Evolutionary conservation across 1,284 basidiomycete genomes (phyloP).

Genomic region (Exobasidium rhododendri): DNA sequence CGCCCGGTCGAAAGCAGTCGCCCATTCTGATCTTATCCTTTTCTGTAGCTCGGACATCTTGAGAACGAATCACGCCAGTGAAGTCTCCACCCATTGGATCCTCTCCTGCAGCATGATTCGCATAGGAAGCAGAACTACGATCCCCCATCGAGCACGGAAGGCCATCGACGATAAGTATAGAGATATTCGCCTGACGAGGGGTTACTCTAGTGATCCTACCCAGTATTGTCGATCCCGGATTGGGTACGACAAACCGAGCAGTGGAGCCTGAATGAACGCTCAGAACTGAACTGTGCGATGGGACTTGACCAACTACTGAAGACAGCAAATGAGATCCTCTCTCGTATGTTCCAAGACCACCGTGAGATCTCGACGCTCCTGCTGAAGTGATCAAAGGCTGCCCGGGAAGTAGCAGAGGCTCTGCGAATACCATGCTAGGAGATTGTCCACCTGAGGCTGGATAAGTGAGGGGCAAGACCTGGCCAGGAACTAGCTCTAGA

Average conservation of each 20-base stretch:
- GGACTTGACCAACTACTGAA: slow-evolving; percentile 37
- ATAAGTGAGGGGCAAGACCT: too few relatives aligned
- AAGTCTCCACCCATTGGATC: slow-evolving; percentile 62
- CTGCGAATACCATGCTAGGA: background rate
- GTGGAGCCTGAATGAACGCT: slow-evolving; percentile 18
- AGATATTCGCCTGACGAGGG: slow-evolving; percentile 78
- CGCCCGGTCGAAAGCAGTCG: slow-evolving; percentile 92
- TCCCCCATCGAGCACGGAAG: slow-evolving; percentile 60
- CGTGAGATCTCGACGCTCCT: background rate
- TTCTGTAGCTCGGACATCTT: slow-evolving; percentile 76
- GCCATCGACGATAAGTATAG: slow-evolving; percentile 84
- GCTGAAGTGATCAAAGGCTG: slow-evolving; percentile 14
- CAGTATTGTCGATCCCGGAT: slow-evolving; percentile 56
- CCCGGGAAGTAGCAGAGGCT: slow-evolving; percentile 17
- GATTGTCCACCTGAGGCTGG: too few relatives aligned
- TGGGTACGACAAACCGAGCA: slow-evolving; percentile 37
- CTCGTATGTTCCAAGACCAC: slow-evolving; percentile 35
- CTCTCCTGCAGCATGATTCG: slow-evolving; percentile 51
- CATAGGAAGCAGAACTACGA: slow-evolving; percentile 26
- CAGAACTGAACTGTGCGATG: slow-evolving; percentile 13
- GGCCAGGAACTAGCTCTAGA: too few relatives aligned
- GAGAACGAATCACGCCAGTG: slow-evolving; percentile 80
- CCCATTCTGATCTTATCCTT: slow-evolving; percentile 88
- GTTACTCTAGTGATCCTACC: slow-evolving; percentile 81
- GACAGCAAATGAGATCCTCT: slow-evolving; percentile 38